A percentile compares a stretch with the other conserved stretches of the same genome.
These are phyloP conservation scores for Lipomyces yamadae DNA, from an alignment of 805 yeast species.

Conservation along the genomic window DNA sequence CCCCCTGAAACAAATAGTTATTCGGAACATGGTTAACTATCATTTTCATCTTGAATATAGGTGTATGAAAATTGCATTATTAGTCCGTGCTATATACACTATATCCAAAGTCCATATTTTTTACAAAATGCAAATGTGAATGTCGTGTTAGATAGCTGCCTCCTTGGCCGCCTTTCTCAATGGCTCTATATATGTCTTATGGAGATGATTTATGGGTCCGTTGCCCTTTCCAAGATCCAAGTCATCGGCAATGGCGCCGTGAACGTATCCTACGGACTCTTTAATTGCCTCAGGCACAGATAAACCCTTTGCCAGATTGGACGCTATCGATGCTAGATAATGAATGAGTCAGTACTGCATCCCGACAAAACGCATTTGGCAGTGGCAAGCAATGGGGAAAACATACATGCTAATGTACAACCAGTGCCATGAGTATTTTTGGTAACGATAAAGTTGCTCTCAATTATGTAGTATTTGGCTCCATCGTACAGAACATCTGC, in stretches of 20 bases:
- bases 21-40: too few relatives aligned
- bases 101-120: background rate
- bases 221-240: constrained; percentile 56
- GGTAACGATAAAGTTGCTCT: constrained; percentile 54
- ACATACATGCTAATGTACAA: constrained; percentile 67
- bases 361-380: background rate
- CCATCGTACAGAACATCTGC: constrained; percentile 62
- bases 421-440: constrained; percentile 86
- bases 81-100: background rate
- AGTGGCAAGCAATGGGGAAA: background rate
- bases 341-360: background rate
- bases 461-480: constrained; percentile 50
- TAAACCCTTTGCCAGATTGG: constrained; percentile 66
- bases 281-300: constrained; percentile 56
- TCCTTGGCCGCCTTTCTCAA: background rate
- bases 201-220: constrained; percentile 75
- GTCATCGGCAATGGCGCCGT: constrained; percentile 61
- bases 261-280: constrained; percentile 67
- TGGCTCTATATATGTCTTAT: constrained; percentile 18
- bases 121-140: background rate
- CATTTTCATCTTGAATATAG: too few relatives aligned
- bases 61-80: too few relatives aligned
- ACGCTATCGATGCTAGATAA: constrained; percentile 67
- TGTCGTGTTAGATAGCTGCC: background rate
- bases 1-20: too few relatives aligned